phyloP scores from a whole-genome alignment of 768 basidiomycete genomes.

The Paxillus ammoniavirescens region DNA sequence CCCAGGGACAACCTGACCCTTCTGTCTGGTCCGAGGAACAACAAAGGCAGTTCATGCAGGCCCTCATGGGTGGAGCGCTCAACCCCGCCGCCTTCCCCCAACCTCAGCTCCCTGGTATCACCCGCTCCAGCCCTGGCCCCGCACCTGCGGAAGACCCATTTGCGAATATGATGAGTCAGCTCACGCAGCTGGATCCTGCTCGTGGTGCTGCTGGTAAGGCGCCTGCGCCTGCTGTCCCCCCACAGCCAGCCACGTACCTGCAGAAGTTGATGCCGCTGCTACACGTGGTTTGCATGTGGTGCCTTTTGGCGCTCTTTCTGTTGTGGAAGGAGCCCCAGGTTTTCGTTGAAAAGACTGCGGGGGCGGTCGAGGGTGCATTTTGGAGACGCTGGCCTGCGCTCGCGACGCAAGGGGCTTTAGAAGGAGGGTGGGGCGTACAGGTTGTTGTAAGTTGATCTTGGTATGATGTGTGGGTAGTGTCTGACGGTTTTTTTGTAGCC shows the following conservation, averaged over 20 bases:
- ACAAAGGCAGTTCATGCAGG: slow-evolving; percentile 65
- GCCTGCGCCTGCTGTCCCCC: slow-evolving; percentile 17
- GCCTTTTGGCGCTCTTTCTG: slow-evolving; percentile 64
- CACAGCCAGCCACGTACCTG: slow-evolving; percentile 42
- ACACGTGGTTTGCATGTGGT: slow-evolving; percentile 65
- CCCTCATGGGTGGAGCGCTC: slow-evolving; percentile 46
- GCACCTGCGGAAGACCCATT: slow-evolving; percentile 41
- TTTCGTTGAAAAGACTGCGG: slow-evolving; percentile 38
- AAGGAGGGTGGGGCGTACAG: slow-evolving; percentile 48
- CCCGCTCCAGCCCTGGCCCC: slow-evolving; percentile 17
- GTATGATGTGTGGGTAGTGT: not conserved
- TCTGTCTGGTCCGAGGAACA: slow-evolving; percentile 68
- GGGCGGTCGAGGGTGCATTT: slow-evolving; percentile 31
- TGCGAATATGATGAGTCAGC: slow-evolving; percentile 40
- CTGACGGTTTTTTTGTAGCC: slow-evolving; percentile 43
- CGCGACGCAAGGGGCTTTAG: slow-evolving; percentile 34
- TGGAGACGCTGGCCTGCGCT: slow-evolving; percentile 70
- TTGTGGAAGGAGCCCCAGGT: slow-evolving; percentile 60
- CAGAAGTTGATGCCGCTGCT: slow-evolving; percentile 66
- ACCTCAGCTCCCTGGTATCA: slow-evolving; percentile 9
- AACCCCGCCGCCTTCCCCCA: slow-evolving; percentile 28
- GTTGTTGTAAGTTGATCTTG: slow-evolving; percentile 48
- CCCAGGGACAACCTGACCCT: slow-evolving; percentile 41
- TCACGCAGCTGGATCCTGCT: slow-evolving; percentile 25
- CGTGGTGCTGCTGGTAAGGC: slow-evolving; percentile 26